Conservation (phyloP, 805 yeast species). For the Barnettozyma vustinii region DNA sequence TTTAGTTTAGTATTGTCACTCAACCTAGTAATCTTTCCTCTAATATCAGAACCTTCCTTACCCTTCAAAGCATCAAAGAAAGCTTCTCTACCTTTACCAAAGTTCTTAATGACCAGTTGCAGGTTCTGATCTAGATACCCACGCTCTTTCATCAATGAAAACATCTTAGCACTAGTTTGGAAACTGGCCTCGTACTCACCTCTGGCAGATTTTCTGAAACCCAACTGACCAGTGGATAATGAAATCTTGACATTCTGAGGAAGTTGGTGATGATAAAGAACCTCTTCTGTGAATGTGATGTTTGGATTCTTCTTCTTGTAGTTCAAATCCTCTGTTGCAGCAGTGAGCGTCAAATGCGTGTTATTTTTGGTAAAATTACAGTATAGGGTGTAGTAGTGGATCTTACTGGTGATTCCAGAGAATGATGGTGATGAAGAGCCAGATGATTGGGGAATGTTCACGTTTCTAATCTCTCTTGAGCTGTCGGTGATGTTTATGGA, state of each 20-base stretch:
- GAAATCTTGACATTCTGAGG: slow-evolving; percentile 70
- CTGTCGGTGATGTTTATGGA: neutral
- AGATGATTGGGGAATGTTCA: slow-evolving; percentile 9
- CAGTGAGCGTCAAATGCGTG: slow-evolving; percentile 71
- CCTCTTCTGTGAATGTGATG: slow-evolving; percentile 59
- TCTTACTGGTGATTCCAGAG: slow-evolving; percentile 21
- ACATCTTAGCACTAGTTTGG: slow-evolving; percentile 73
- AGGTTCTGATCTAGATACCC: slow-evolving; percentile 53
- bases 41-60: slow-evolving; percentile 73
- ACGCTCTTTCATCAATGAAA: slow-evolving; percentile 63
- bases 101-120: slow-evolving; percentile 74
- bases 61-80: slow-evolving; percentile 81
- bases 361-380: slow-evolving; percentile 78
- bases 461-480: slow-evolving; percentile 2
- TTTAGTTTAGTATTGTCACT: slow-evolving; percentile 78
- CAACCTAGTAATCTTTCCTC: slow-evolving; percentile 62
- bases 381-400: slow-evolving; percentile 66
- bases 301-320: slow-evolving; percentile 50
- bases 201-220: slow-evolving; percentile 84
- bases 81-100: slow-evolving; percentile 87
- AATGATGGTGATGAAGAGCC: slow-evolving; percentile 7
- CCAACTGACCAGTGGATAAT: slow-evolving; percentile 78
- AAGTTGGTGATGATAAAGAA: slow-evolving; percentile 69
- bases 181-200: slow-evolving; percentile 92
- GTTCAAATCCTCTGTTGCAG: slow-evolving; percentile 60